Conservation (phyloP, 1,139 yeast genomes). For the Pichia sp. region DNA sequence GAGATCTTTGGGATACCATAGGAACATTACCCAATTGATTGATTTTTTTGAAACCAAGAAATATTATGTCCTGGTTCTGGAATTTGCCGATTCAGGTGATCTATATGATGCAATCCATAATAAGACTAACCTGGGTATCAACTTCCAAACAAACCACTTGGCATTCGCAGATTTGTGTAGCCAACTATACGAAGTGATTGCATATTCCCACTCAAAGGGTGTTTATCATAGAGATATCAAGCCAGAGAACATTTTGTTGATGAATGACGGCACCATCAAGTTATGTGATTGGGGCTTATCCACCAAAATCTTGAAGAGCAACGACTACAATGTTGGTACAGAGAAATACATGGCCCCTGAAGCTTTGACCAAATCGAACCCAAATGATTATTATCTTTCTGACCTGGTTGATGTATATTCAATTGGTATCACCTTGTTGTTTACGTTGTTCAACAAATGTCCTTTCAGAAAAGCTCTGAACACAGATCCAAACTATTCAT, state of each 20-base stretch:
- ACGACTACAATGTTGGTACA: slow-evolving; percentile 51
- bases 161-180: slow-evolving; percentile 32
- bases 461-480: slow-evolving; percentile 31
- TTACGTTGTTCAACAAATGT: slow-evolving; percentile 46
- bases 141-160: slow-evolving; percentile 26
- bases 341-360: slow-evolving; percentile 60
- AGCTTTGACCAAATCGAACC: slow-evolving; percentile 46
- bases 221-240: slow-evolving; percentile 52
- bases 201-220: slow-evolving; percentile 40
- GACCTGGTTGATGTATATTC: slow-evolving; percentile 79
- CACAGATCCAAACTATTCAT: slow-evolving; percentile 27
- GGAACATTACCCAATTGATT: slow-evolving; percentile 42
- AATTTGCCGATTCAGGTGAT: slow-evolving; percentile 49
- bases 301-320: slow-evolving; percentile 35
- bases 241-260: slow-evolving; percentile 49
- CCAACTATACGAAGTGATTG: slow-evolving; percentile 40
- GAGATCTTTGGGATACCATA: slow-evolving; percentile 35
- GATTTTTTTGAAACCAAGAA: slow-evolving; percentile 41
- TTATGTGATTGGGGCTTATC: slow-evolving; percentile 58
- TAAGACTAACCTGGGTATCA: slow-evolving; percentile 28
- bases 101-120: slow-evolving; percentile 42
- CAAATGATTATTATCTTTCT: slow-evolving; percentile 44
- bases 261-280: slow-evolving; percentile 42
- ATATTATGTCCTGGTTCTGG: slow-evolving; percentile 44
- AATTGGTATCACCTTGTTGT: slow-evolving; percentile 60